Conservation (phyloP, 2,329 filamentous ascomycete genomes). For the Botrytis fragariae region DNA sequence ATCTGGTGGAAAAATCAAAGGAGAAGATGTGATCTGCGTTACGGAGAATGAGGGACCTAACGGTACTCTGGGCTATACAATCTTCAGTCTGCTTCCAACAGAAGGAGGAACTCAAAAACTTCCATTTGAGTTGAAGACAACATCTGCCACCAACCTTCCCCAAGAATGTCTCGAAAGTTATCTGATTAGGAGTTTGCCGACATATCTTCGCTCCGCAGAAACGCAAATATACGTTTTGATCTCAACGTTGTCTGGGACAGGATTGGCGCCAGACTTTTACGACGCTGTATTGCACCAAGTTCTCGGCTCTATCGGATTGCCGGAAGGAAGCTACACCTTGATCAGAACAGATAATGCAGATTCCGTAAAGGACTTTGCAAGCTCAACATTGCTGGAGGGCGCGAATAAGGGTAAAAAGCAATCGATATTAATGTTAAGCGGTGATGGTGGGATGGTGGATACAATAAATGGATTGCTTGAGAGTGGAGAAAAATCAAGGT, state of each 20-base stretch:
- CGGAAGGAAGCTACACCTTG: slow-evolving; percentile 46
- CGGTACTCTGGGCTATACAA: slow-evolving; percentile 33
- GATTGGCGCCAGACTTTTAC: slow-evolving; percentile 56
- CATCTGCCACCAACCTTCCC: slow-evolving; percentile 40
- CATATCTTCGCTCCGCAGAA: slow-evolving; percentile 35
- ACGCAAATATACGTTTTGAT: slow-evolving; percentile 59
- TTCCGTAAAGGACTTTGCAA: slow-evolving; percentile 64
- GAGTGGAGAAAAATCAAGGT: slow-evolving; percentile 29
- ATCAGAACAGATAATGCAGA: slow-evolving; percentile 62
- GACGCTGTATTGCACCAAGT: slow-evolving; percentile 54
- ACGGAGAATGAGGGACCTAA: slow-evolving; percentile 22
- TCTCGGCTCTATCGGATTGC: slow-evolving; percentile 47
- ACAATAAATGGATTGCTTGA: slow-evolving; percentile 65
- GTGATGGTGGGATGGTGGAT: slow-evolving; percentile 84
- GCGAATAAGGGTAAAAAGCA: slow-evolving; percentile 50
- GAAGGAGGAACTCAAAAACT: slow-evolving; percentile 25
- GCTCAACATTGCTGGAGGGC: slow-evolving; percentile 45
- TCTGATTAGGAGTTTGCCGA: slow-evolving; percentile 42
- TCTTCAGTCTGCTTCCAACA: slow-evolving; percentile 41
- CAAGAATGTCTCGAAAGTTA: slow-evolving; percentile 41
- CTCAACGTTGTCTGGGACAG: slow-evolving; percentile 64
- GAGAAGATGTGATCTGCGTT: slow-evolving; percentile 39
- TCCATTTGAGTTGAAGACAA: slow-evolving; percentile 36
- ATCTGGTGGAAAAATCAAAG: slow-evolving; percentile 27
- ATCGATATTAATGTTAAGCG: slow-evolving; percentile 75